Conservation (phyloP, 129 eudicot genomes). For the Artemisia argyi region DNA sequence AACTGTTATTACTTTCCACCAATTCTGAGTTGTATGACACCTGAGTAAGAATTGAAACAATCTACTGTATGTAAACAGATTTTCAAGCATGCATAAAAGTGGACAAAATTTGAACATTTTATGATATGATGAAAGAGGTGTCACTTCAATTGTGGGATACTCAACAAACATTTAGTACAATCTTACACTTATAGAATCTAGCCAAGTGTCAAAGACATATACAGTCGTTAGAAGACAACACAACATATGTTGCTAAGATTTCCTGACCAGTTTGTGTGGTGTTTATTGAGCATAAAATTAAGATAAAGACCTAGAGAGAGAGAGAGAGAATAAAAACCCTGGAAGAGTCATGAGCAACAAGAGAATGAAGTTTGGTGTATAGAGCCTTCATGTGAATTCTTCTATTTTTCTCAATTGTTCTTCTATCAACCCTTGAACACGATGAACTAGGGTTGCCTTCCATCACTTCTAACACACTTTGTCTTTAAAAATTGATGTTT, state of each 20-base stretch:
- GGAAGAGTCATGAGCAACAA: slow-evolving; percentile 50
- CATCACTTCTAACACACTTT: slow-evolving; percentile 12
- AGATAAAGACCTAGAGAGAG: background rate
- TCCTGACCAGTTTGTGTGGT: background rate
- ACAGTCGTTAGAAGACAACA: background rate
- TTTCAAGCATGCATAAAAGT: too few relatives aligned
- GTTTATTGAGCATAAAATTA: background rate
- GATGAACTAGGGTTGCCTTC: slow-evolving; percentile 54
- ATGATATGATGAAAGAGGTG: too few relatives aligned
- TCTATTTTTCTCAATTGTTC: slow-evolving; percentile 71
- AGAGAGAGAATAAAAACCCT: slow-evolving; percentile 43
- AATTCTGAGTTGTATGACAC: too few relatives aligned
- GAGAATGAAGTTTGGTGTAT: slow-evolving; percentile 60
- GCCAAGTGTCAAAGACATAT: background rate
- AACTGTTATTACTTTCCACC: too few relatives aligned
- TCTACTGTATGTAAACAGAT: too few relatives aligned
- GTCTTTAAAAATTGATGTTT: background rate
- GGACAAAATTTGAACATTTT: too few relatives aligned
- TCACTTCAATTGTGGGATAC: too few relatives aligned
- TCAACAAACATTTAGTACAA: background rate
- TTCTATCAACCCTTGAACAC: slow-evolving; percentile 58
- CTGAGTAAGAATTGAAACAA: too few relatives aligned
- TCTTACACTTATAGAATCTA: background rate
- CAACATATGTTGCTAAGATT: background rate
- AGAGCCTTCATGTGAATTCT: slow-evolving; percentile 78